These are phyloP conservation scores for Tolypocladium endophyticum DNA, from an alignment of 2,329 filamentous ascomycete genomes.

Conservation along the genomic window DNA sequence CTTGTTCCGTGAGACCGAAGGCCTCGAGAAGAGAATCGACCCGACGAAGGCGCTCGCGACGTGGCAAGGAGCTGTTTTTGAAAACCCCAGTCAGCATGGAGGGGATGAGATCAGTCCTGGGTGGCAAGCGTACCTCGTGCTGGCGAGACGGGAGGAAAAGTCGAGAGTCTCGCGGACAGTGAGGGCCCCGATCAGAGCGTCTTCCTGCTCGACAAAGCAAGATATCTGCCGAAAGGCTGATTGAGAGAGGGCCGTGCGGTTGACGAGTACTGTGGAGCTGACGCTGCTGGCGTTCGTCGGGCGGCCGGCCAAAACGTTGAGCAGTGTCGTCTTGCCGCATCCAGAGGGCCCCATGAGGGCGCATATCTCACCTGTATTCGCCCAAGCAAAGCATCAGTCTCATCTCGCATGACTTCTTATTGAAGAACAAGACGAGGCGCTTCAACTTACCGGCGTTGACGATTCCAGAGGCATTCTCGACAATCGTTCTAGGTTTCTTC, in stretches of 20 bases:
- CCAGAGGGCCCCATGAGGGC: constrained; percentile 72
- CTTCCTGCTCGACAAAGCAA: constrained; percentile 80
- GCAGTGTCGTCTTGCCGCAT: constrained; percentile 72
- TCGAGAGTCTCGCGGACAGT: constrained; percentile 71
- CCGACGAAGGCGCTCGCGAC: constrained; percentile 48
- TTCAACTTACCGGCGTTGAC: constrained; percentile 45
- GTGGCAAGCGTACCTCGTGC: constrained; percentile 30
- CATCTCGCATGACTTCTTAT: neutral
- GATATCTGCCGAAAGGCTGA: constrained; percentile 53
- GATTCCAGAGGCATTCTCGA: constrained; percentile 52
- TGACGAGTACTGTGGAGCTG: constrained; percentile 39
- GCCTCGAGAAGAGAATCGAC: constrained; percentile 57
- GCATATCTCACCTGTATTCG: constrained; percentile 50
- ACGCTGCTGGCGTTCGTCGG: constrained; percentile 30
- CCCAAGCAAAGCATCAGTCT: neutral
- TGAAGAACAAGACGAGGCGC: no score
- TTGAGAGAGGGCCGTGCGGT: constrained; percentile 45
- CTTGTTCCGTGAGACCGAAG: constrained; percentile 63
- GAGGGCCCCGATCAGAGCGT: constrained; percentile 70
- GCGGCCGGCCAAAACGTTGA: constrained; percentile 63
- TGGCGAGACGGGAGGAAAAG: constrained; percentile 65
- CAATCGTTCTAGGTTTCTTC: constrained; percentile 50
- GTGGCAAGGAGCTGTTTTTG: constrained; percentile 20
- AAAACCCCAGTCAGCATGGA: neutral
- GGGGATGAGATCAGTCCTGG: neutral